Conservation (phyloP, 108 stramenopile species). For the Halocafeteria seosinensis region DNA sequence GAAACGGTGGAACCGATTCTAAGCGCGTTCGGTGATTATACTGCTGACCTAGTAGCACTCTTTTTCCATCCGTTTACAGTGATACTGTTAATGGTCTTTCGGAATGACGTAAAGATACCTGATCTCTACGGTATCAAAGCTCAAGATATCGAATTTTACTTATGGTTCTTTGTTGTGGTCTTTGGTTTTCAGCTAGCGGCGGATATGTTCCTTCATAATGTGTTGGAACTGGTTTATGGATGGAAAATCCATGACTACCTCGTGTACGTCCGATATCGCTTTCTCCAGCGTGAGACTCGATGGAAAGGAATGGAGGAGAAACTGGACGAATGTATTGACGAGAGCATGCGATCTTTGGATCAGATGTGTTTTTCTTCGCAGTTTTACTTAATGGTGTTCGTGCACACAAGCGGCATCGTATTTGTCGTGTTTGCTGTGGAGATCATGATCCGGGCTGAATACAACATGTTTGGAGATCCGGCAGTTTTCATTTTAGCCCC, state of each 20-base stretch:
- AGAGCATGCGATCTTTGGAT: conserved; percentile 47
- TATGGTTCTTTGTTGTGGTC: conserved; percentile 41
- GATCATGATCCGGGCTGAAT: conserved; percentile 48
- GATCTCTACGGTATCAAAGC: conserved; percentile 55
- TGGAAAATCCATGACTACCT: conserved; percentile 66
- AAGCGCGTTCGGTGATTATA: conserved; percentile 42
- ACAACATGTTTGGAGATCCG: conserved; percentile 57
- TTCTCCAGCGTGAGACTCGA: conserved; percentile 49
- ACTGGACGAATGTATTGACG: conserved; percentile 59
- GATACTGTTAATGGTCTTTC: conserved; percentile 45
- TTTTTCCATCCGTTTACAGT: conserved; percentile 52
- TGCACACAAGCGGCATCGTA: conserved; percentile 53
- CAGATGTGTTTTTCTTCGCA: conserved; percentile 60
- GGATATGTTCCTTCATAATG: conserved; percentile 49
- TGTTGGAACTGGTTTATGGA: conserved; percentile 55
- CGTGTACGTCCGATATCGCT: conserved; percentile 45
- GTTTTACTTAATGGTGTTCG: conserved; percentile 56
- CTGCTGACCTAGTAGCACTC: conserved; percentile 37
- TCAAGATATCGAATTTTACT: conserved; percentile 58
- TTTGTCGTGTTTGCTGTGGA: conserved; percentile 50
- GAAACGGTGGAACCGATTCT: conserved; percentile 62
- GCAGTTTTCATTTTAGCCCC: conserved; percentile 33
- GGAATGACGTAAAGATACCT: conserved; percentile 45
- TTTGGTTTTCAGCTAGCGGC: conserved; percentile 46
- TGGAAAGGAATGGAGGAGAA: conserved; percentile 56